Base-by-base conservation (phyloP, 306 rosid genomes). In the Sicyos edulis region DNA sequence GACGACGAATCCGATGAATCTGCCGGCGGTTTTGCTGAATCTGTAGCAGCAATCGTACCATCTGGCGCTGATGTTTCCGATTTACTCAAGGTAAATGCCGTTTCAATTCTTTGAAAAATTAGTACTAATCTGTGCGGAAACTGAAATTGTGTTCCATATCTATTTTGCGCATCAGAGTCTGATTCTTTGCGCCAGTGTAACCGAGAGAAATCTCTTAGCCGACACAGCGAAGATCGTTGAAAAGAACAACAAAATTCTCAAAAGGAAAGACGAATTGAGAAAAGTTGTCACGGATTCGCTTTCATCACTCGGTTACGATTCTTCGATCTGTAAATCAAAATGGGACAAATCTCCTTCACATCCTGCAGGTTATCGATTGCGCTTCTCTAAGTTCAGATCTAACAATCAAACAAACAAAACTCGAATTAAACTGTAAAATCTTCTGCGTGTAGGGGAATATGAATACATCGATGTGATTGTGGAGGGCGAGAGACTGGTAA, bases 181-280 rank as follows among this genome's bases (percentile, higher is more conserved):
- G 80, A 80, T 85, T 77, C 85, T 86, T 26, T 90, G 96, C 72
- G 85, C 79, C 51, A 93, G 89, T 65, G 86, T 88, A 21, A 60
- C 77, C 2, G 99, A 93, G 91, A 85, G 97, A 74, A 91, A 93
- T 71, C 92, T 93, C 74, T 80, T 93, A 66, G 99, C 99, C 71
- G 97, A 93, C 70, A 82, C 88, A 5, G 85, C 99, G 10, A 87
- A 80, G 78, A 86, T 93, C 84, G 87, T 93, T 21, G 99, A 93
- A 83, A 82, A 81, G 73, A 92, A 92, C 80, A 83, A 74, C 74
- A 90, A 88, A 74, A 81, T 75, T 14, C 74, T 42, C 74, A 90
- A 93, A 40, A 80, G 80, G 3, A 91, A 93, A 78, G 91, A 87
- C 65, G 97, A 90, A 16, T 64, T 91, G 84, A 82, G 88, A 74